These are phyloP conservation scores for Fistulinella cinereoalba DNA, from an alignment of 1,284 basidiomycete genomes.

Conservation along the genomic window DNA sequence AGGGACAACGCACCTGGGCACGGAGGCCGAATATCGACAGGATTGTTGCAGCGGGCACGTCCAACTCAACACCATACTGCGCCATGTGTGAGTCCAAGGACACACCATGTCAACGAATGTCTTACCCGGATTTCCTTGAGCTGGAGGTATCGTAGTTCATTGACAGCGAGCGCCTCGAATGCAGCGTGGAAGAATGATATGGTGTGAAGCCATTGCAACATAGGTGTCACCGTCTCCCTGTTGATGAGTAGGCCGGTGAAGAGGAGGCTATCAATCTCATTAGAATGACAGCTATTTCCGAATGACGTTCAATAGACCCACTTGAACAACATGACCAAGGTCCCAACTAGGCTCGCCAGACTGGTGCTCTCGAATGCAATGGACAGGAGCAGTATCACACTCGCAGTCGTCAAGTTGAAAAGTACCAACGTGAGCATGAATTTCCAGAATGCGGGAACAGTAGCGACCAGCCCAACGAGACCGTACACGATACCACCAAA, in stretches of 20 bases:
- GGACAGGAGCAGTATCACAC: constrained; percentile 86
- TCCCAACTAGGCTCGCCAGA: constrained; percentile 91
- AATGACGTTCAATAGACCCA: constrained; percentile 42
- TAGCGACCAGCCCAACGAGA: constrained; percentile 90
- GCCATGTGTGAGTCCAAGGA: constrained; percentile 10
- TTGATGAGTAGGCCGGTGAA: constrained; percentile 97
- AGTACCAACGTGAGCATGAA: constrained; percentile 93
- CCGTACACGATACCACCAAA: constrained; percentile 94
- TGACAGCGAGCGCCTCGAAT: constrained; percentile 93
- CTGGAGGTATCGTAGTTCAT: constrained; percentile 92
- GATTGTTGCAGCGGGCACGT: constrained; percentile 92
- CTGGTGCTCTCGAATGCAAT: constrained; percentile 84
- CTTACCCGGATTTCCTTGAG: constrained; percentile 84
- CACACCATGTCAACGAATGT: not conserved
- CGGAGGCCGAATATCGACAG: constrained; percentile 86
- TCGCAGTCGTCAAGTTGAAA: constrained; percentile 93
- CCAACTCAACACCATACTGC: constrained; percentile 90
- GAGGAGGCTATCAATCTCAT: constrained; percentile 61
- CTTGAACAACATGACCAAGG: constrained; percentile 97
- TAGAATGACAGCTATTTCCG: not conserved
- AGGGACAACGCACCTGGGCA: constrained; percentile 55
- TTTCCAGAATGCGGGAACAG: constrained; percentile 91
- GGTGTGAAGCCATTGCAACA: constrained; percentile 84
- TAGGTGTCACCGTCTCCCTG: constrained; percentile 74
- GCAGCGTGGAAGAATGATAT: constrained; percentile 99